These are phyloP conservation scores for Talinum fruticosum DNA, from an alignment of 148 eudicot species.

Conservation along the genomic window DNA sequence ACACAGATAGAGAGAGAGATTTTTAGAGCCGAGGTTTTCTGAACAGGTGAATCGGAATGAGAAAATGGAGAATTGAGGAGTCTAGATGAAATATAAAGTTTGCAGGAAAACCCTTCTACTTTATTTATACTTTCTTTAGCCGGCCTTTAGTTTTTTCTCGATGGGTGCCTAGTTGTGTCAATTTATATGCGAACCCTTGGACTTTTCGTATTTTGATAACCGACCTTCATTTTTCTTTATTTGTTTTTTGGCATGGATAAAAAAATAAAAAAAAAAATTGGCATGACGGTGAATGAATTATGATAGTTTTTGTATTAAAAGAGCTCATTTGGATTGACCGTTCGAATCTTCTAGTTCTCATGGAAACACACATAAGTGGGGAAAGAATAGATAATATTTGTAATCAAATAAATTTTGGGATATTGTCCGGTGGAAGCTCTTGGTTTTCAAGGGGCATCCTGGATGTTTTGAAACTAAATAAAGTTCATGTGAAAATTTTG, in stretches of 20 bases:
- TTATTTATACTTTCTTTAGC: neutral
- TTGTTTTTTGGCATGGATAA: neutral
- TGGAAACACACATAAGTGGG: no score
- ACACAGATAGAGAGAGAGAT: neutral
- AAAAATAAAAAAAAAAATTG: no score
- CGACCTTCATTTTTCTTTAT: neutral
- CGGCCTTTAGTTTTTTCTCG: neutral
- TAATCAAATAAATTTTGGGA: no score
- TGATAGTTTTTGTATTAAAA: no score
- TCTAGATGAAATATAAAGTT: neutral
- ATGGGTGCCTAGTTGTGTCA: neutral
- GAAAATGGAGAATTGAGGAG: neutral
- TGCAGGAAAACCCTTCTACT: neutral
- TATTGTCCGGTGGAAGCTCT: no score
- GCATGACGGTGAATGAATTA: no score
- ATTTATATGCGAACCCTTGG: neutral
- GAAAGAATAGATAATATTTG: no score
- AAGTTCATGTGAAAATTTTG: no score
- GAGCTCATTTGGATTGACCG: no score
- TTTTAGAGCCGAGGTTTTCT: neutral
- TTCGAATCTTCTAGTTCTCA: no score
- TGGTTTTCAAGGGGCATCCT: no score
- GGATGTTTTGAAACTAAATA: no score
- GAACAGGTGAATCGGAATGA: neutral
- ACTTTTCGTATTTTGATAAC: neutral